Conservation (phyloP, 495 filamentous ascomycete genomes). For the Aspergillus bridgeri region DNA sequence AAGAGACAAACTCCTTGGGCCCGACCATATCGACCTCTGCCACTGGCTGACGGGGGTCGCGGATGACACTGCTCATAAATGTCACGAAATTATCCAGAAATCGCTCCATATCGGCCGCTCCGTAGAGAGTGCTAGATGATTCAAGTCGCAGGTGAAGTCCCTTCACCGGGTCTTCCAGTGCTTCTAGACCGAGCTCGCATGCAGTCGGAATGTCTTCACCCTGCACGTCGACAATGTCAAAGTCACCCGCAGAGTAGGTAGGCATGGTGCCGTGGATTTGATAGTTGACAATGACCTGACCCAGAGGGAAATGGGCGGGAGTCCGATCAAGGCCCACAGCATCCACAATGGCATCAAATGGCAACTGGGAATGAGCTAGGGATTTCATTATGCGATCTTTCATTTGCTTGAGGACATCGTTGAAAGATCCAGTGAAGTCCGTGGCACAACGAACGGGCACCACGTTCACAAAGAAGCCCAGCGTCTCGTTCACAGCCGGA, state of each 20-base stretch:
- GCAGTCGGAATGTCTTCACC: not conserved
- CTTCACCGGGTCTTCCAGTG: constrained; percentile 20
- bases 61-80: constrained; percentile 24
- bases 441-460: constrained; percentile 34
- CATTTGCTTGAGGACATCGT: constrained; percentile 23
- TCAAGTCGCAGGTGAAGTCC: constrained; percentile 23
- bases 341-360: constrained; percentile 29
- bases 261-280: constrained; percentile 11
- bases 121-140: constrained; percentile 22
- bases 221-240: not conserved
- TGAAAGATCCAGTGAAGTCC: constrained; percentile 29
- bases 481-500: constrained; percentile 17
- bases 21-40: constrained; percentile 10
- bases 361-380: constrained; percentile 17
- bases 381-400: constrained; percentile 14
- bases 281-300: constrained; percentile 31
- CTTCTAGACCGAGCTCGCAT: constrained; percentile 15
- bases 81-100: constrained; percentile 30
- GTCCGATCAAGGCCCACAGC: constrained; percentile 13
- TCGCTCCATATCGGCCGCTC: constrained; percentile 23
- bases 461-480: constrained; percentile 46
- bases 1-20: not conserved
- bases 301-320: constrained; percentile 20
- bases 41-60: constrained; percentile 29
- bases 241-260: constrained; percentile 3